Conservation (phyloP, 2,329 filamentous ascomycete genomes). For the Talaromyces rugulosus region DNA sequence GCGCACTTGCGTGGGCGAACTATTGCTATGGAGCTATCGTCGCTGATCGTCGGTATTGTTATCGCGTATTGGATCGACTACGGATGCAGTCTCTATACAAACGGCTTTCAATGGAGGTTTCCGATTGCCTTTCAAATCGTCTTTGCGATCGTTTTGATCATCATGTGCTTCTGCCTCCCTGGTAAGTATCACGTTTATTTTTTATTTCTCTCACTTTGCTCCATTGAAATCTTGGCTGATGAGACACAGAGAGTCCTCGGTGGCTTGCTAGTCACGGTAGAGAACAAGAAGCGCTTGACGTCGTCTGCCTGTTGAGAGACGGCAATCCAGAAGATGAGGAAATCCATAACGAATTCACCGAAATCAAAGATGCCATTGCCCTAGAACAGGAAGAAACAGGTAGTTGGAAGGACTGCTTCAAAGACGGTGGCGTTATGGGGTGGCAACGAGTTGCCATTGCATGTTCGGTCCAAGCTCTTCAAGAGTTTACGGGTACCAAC, state of each 20-base stretch:
- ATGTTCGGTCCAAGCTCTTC: constrained; percentile 56
- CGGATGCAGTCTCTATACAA: constrained; percentile 48
- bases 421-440: constrained; percentile 41
- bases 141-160: constrained; percentile 50
- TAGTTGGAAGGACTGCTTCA: constrained; percentile 54
- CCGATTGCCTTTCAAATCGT: constrained; percentile 57
- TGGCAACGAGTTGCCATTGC: constrained; percentile 54
- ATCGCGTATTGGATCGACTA: constrained; percentile 51
- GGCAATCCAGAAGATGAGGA: constrained; percentile 44
- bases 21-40: constrained; percentile 50
- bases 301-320: constrained; percentile 45
- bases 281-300: constrained; percentile 48
- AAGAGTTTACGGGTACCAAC: constrained; percentile 44
- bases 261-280: constrained; percentile 56
- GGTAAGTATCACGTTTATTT: constrained; percentile 21
- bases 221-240: not conserved
- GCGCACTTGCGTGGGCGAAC: constrained; percentile 48
- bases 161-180: constrained; percentile 47
- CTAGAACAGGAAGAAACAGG: constrained; percentile 45
- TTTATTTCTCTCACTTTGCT: not conserved
- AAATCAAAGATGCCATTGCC: constrained; percentile 51
- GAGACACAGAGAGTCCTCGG: constrained; percentile 45
- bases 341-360: constrained; percentile 45
- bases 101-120: constrained; percentile 49
- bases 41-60: constrained; percentile 50